These are phyloP conservation scores for Trichosporon asahii DNA, from an alignment of 1,284 basidiomycete genomes.

Conservation along the genomic window DNA sequence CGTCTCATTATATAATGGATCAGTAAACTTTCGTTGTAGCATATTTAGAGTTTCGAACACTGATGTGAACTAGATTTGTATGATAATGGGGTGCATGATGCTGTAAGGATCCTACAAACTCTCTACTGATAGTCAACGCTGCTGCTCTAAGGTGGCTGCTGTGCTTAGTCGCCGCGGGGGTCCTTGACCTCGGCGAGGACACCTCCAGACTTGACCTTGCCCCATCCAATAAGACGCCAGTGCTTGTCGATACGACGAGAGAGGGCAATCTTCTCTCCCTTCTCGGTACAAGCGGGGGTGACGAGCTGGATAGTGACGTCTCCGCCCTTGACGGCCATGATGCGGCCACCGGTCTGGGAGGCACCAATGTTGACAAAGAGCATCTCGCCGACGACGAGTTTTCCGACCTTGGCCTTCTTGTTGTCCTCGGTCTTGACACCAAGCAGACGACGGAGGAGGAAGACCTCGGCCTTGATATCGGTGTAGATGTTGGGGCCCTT, in stretches of 20 bases:
- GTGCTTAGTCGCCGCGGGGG: constrained; percentile 12
- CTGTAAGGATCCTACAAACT: constrained; percentile 10
- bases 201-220: constrained; percentile 46
- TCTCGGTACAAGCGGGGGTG: constrained; percentile 86
- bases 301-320: constrained; percentile 88
- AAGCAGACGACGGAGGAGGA: constrained; percentile 88
- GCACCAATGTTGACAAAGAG: constrained; percentile 92
- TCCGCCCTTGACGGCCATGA: constrained; percentile 85
- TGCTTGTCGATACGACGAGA: constrained; percentile 94
- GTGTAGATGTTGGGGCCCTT: constrained; percentile 91
- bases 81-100: constrained; percentile 8
- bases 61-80: background rate
- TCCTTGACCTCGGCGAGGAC: constrained; percentile 46
- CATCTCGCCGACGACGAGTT: constrained; percentile 88
- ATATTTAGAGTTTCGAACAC: background rate
- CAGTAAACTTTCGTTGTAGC: background rate
- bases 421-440: constrained; percentile 98
- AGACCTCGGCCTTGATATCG: constrained; percentile 62
- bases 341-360: constrained; percentile 88
- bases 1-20: background rate
- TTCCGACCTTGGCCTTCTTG: constrained; percentile 91
- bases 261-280: constrained; percentile 91
- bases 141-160: background rate
- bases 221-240: constrained; percentile 66
- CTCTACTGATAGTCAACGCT: constrained; percentile 4